Conservation (phyloP, 805 yeast genomes). For the Myxozyma vanderwaltii region DNA sequence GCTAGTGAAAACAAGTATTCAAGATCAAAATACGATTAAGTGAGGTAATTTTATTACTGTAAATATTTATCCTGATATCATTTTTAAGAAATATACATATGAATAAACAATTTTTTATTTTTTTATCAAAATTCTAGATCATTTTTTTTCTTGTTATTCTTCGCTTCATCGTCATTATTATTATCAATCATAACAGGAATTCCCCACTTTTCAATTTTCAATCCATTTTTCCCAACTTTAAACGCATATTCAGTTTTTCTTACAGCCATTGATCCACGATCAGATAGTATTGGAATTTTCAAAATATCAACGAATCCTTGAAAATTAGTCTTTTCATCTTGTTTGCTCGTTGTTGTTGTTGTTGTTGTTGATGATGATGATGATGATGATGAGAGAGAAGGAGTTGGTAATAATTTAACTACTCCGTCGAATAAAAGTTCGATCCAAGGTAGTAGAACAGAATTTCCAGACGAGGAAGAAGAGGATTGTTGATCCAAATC, state of each 20-base stretch:
- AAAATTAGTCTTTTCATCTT: slow-evolving; percentile 1
- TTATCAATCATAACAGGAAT: slow-evolving; percentile 90
- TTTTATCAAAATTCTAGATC: neutral
- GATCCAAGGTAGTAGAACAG: slow-evolving; percentile 51
- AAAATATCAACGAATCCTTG: slow-evolving; percentile 83
- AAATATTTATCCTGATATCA: too few species aligned
- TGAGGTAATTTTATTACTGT: too few species aligned
- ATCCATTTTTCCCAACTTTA: slow-evolving; percentile 76
- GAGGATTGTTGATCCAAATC: neutral
- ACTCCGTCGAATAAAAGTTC: slow-evolving; percentile 69
- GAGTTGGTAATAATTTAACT: slow-evolving; percentile 70
- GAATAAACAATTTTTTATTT: neutral
- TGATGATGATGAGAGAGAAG: too few species aligned
- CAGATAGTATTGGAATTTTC: slow-evolving; percentile 72
- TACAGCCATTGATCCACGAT: slow-evolving; percentile 76
- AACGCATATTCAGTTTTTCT: slow-evolving; percentile 79
- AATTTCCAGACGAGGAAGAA: neutral
- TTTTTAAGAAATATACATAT: neutral
- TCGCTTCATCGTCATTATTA: slow-evolving; percentile 34
- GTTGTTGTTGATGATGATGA: neutral
- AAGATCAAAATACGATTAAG: slow-evolving; percentile 28
- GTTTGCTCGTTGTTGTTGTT: neutral
- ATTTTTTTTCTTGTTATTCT: too few species aligned
- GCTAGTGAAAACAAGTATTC: slow-evolving; percentile 28
- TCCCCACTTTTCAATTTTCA: slow-evolving; percentile 94